Conservation (phyloP, 345 rosid genomes). For the Camelina neglecta region DNA sequence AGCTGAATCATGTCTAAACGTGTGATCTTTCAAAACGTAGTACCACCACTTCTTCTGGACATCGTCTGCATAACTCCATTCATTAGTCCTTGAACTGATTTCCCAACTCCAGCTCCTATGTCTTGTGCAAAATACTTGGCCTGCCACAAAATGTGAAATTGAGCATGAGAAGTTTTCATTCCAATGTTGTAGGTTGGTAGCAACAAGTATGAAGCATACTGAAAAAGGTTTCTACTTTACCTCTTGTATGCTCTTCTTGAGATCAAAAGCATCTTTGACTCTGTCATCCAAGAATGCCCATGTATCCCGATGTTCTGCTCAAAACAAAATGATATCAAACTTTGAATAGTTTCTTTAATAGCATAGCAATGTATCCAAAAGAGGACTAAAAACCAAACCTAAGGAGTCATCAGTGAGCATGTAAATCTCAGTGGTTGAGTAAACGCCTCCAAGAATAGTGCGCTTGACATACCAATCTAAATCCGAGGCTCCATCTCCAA, state of each 20-base stretch:
- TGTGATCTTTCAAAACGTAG: constrained; percentile 31
- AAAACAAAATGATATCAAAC: constrained; percentile 8
- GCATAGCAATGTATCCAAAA: constrained; percentile 2
- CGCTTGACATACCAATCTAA: constrained; percentile 91
- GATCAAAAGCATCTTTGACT: constrained; percentile 90
- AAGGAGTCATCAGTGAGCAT: constrained; percentile 93
- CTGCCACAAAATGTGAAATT: constrained; percentile 50
- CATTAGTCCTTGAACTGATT: constrained; percentile 78
- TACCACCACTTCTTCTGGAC: constrained; percentile 38
- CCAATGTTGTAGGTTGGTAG: not conserved
- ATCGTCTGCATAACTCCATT: constrained; percentile 54
- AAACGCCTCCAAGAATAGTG: constrained; percentile 88
- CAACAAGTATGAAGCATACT: constrained; percentile 16
- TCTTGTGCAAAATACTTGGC: constrained; percentile 89
- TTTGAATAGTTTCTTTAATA: not conserved
- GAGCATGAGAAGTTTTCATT: not conserved
- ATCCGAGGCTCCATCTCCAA: constrained; percentile 74
- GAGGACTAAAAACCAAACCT: constrained; percentile 49
- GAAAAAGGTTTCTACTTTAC: constrained; percentile 44
- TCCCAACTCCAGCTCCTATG: constrained; percentile 87
- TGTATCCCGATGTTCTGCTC: constrained; percentile 71
- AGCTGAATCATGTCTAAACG: constrained; percentile 13
- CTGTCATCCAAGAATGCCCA: constrained; percentile 83
- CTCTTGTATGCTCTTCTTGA: constrained; percentile 88
- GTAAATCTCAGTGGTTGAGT: constrained; percentile 93